Evolutionary conservation across 305 asterid genomes (phyloP).

Genomic region (Fraxinus greggii): DNA sequence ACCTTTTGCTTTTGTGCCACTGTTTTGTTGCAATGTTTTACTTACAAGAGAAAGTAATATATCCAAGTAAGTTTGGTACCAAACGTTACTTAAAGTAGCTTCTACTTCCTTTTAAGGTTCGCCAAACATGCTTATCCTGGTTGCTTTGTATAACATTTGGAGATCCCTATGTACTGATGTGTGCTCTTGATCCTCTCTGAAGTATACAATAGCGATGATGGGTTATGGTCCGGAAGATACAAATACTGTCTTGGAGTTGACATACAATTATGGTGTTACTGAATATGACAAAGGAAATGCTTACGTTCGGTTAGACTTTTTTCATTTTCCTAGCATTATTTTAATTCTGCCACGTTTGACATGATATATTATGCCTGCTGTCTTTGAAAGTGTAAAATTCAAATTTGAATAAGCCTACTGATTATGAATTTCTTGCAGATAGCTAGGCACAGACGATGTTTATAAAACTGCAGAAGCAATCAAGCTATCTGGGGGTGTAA

Average conservation of each 20-base stretch:
- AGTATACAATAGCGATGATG: slow-evolving; percentile 96
- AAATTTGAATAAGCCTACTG: slow-evolving; percentile 18
- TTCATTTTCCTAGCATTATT: slow-evolving; percentile 4
- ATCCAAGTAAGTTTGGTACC: not conserved
- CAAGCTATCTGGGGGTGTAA: slow-evolving; percentile 71
- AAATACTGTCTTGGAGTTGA: slow-evolving; percentile 82
- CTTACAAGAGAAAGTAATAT: not conserved
- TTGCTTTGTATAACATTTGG: not conserved
- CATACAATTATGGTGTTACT: slow-evolving; percentile 90
- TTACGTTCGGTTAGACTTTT: slow-evolving; percentile 76
- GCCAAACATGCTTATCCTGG: not conserved
- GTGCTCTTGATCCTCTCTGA: slow-evolving; percentile 32
- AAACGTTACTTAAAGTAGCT: not conserved
- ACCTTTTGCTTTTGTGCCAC: not conserved
- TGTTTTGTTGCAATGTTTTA: not conserved
- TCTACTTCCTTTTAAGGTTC: not conserved
- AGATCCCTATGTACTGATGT: not conserved
- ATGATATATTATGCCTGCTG: not conserved
- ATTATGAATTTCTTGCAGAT: slow-evolving; percentile 48
- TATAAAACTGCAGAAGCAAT: slow-evolving; percentile 91
- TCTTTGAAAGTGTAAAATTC: not conserved
- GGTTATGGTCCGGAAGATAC: slow-evolving; percentile 95
- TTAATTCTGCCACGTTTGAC: slow-evolving; percentile 4
- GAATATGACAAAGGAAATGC: slow-evolving; percentile 93
- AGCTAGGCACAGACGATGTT: slow-evolving; percentile 95